phyloP scores from a whole-genome alignment of 2,329 filamentous ascomycete species.

The Colletotrichum orchidophilum region DNA sequence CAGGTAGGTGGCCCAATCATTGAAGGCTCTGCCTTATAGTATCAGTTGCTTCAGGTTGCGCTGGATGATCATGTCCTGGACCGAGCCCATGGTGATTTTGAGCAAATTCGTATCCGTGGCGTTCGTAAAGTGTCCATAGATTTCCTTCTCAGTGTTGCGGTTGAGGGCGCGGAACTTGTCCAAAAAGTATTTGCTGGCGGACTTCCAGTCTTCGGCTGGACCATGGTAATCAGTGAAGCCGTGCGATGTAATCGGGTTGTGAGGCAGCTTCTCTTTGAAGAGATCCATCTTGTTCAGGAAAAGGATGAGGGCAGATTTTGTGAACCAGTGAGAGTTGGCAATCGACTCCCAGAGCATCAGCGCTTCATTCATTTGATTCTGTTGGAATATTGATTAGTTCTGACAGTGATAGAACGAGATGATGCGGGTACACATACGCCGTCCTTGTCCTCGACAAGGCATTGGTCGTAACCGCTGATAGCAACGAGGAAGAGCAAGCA shows the following conservation, averaged over 20 bases:
- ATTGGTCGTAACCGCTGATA: constrained; percentile 96
- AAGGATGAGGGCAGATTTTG: constrained; percentile 81
- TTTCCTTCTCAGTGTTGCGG: constrained; percentile 71
- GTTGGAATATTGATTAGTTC: constrained; percentile 35
- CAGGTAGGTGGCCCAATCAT: constrained; percentile 9
- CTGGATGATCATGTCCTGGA: constrained; percentile 89
- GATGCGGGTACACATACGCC: constrained; percentile 69
- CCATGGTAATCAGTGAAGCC: constrained; percentile 84
- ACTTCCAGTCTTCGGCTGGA: constrained; percentile 75
- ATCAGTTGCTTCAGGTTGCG: constrained; percentile 84
- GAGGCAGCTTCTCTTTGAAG: constrained; percentile 79
- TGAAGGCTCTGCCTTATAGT: constrained; percentile 55
- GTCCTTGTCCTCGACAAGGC: constrained; percentile 94
- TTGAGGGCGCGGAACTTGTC: constrained; percentile 84
- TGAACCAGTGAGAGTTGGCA: constrained; percentile 88
- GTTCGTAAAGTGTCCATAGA: constrained; percentile 71
- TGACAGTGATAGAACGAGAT: neutral
- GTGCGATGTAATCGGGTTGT: constrained; percentile 76
- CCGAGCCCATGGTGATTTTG: constrained; percentile 86
- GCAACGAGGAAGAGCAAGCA: constrained; percentile 93
- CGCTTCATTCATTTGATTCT: constrained; percentile 94
- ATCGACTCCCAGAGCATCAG: constrained; percentile 89
- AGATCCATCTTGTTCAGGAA: constrained; percentile 91
- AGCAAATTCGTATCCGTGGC: constrained; percentile 77
- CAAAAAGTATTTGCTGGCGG: constrained; percentile 82